Evolutionary conservation across 768 basidiomycete species (phyloP).

Genomic region (Lactifluus hygrophoroides): DNA sequence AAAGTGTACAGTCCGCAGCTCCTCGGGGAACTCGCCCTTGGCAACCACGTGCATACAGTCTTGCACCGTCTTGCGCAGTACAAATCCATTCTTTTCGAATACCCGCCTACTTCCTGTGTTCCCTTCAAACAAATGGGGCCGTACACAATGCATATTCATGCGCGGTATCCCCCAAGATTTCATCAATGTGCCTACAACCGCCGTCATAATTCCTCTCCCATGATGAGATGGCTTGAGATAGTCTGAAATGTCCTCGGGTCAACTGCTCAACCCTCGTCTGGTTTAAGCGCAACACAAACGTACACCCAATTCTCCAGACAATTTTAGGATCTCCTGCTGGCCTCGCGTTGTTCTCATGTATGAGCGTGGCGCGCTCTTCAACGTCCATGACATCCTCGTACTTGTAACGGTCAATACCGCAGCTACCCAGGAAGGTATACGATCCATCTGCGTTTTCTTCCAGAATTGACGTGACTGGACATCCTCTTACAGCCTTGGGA

Average conservation of each 20-base stretch:
- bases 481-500: background rate
- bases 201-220: conserved; percentile 64
- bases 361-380: conserved; percentile 30
- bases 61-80: conserved; percentile 31
- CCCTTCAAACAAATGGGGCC: conserved; percentile 37
- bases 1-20: conserved; percentile 20
- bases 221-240: conserved; percentile 54
- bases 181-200: conserved; percentile 47
- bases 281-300: conserved; percentile 10
- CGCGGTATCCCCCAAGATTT: conserved; percentile 54
- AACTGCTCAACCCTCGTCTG: background rate
- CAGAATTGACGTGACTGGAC: conserved; percentile 10
- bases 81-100: conserved; percentile 61
- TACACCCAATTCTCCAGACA: conserved; percentile 56
- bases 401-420: conserved; percentile 29
- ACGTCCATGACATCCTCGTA: conserved; percentile 30
- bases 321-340: conserved; percentile 45
- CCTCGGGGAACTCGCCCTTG: conserved; percentile 24
- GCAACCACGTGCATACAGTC: conserved; percentile 33
- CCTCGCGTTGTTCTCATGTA: conserved; percentile 35
- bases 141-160: conserved; percentile 47
- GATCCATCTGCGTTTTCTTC: conserved; percentile 33
- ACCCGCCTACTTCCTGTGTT: conserved; percentile 57
- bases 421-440: conserved; percentile 44
- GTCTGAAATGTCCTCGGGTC: conserved; percentile 41